Evolutionary conservation across 192 early-diverging fungal species (phyloP).

Genomic region (Pecoramyces ruminantium): DNA sequence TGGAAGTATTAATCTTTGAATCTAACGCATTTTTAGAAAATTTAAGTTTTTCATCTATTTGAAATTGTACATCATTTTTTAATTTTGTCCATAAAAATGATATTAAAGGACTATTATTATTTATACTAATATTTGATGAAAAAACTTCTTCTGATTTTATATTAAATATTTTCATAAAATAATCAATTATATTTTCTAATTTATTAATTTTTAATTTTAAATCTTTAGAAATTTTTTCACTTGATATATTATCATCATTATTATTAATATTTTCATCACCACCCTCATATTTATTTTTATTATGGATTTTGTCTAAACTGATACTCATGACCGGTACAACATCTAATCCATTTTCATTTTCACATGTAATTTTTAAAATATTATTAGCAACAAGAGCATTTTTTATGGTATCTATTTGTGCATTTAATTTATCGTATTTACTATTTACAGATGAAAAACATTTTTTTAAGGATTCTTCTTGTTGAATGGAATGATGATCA

Average conservation of each 20-base stretch:
- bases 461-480: background rate
- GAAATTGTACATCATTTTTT: background rate
- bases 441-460: background rate
- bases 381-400: background rate
- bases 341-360: background rate
- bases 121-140: background rate
- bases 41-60: background rate
- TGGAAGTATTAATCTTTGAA: background rate
- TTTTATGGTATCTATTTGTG: background rate
- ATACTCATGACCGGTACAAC: background rate
- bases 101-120: background rate
- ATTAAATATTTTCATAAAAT: background rate
- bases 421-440: background rate
- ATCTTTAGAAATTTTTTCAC: background rate
- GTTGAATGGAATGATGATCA: background rate
- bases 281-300: no score
- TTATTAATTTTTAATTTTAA: background rate
- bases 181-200: background rate
- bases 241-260: no score
- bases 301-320: background rate
- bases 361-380: background rate
- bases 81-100: background rate
- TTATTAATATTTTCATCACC: no score
- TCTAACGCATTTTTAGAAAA: background rate
- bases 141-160: background rate